Evolutionary conservation across 305 asterid species (phyloP), one percentile per base, ranked within the genome.

Genomic region (Stenogyne calaminthoides): DNA sequence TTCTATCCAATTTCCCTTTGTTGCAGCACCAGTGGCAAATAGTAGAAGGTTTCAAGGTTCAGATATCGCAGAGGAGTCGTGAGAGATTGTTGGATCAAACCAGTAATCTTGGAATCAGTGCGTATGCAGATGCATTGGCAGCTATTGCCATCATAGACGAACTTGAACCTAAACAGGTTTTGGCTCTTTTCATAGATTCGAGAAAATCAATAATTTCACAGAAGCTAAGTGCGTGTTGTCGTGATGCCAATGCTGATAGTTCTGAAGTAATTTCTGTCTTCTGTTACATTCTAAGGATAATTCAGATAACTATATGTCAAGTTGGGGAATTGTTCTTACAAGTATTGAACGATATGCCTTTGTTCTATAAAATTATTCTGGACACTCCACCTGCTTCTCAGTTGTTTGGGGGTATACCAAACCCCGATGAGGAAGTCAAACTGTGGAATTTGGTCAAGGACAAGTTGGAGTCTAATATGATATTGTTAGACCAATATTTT

Each of bases 1-100:
- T 86, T 66, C 88, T 89, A 37, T 84, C 91, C 3, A 90, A 87
- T 82, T 95, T 95, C 81, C 98, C 99, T 6, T 73, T 95, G 87
- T 80, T 95, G 83, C 93, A 88, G 86, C 99, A 95, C 75, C 99
- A 95, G 86, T 92, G 99, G 98, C 96, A 92, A 77, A 87, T 95
- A 58, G 97, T 95, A 59, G 98, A 92, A 84, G 88, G 96, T 75
- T 95, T 95, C 80, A 95, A 89, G 88, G 85, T 82, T 61, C 99
- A 95, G 93, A 95, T 92, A 73, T 89, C 98, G 47, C 96, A 89
- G 86, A 84, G 89, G 81, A 88, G 98, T 73, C 87, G 91, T 18
- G 99, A 95, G 82, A 87, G 98, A 64, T 76, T 95, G 80, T 67
- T 89, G 83, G 97, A 90, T 86, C 96, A 89, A 55, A 79, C 77